phyloP scores from a whole-genome alignment of 1,139 yeast species.

The Candida labiduridarum region DNA sequence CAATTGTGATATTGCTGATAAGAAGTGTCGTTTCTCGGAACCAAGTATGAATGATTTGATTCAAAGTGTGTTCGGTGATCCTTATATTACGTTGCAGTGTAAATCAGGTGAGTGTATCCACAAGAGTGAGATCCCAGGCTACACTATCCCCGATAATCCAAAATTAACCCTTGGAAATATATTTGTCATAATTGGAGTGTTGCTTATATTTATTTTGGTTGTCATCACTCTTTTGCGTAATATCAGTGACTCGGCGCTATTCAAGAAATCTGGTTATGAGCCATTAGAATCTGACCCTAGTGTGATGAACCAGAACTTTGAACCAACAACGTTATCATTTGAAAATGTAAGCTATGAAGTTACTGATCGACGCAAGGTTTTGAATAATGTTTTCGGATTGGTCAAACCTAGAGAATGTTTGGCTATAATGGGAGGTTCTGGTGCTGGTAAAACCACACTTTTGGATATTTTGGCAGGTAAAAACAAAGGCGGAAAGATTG shows the following conservation, averaged over 20 bases:
- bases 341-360: slow-evolving; percentile 69
- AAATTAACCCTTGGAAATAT: slow-evolving; percentile 52
- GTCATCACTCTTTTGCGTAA: slow-evolving; percentile 51
- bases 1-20: slow-evolving; percentile 65
- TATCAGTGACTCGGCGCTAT: slow-evolving; percentile 66
- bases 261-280: slow-evolving; percentile 35
- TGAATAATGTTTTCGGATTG: slow-evolving; percentile 68
- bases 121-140: slow-evolving; percentile 91
- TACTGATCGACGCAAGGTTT: slow-evolving; percentile 47
- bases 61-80: slow-evolving; percentile 89
- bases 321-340: slow-evolving; percentile 80
- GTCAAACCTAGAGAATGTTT: slow-evolving; percentile 86
- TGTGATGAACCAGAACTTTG: slow-evolving; percentile 55
- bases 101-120: slow-evolving; percentile 89
- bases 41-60: slow-evolving; percentile 96
- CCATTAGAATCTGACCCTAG: slow-evolving; percentile 40
- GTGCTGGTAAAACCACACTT: slow-evolving; percentile 95
- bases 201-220: slow-evolving; percentile 39
- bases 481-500: slow-evolving; percentile 69
- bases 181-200: slow-evolving; percentile 52
- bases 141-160: slow-evolving; percentile 63
- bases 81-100: slow-evolving; percentile 78
- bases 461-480: slow-evolving; percentile 89
- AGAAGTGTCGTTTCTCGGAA: slow-evolving; percentile 78
- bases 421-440: slow-evolving; percentile 98